Evolutionary conservation across 2,329 filamentous ascomycete species (phyloP), one percentile per base, ranked within the genome.

Genomic region (Colletotrichum coccodes): DNA sequence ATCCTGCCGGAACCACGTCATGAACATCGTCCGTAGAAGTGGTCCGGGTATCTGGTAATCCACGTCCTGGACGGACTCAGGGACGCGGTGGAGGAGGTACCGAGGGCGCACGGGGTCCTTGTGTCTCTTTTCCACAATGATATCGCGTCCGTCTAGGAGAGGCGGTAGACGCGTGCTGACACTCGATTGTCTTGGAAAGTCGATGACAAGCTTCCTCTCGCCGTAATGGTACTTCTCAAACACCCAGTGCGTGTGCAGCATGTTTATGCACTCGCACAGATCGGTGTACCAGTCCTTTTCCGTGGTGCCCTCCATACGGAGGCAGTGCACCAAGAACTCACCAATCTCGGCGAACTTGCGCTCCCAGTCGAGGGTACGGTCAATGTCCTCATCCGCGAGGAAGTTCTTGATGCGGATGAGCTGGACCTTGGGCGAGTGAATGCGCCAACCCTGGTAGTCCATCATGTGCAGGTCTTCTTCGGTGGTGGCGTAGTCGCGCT

Each of bases 341-440:
- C 73, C 72, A 14, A 84, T 73, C 63, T 79, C 80, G 23, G 70
- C 73, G 8, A 81, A 74, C 58, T 81, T 80, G 12, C 69, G 54
- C 2, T 79, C 72, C 79, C 85, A 87, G 49, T 77, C 71, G 1
- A 77, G 50, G 64, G 79, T 81, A 18, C 82, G 79, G 64, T 83
- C 79, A 6, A 76, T 72, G 70, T 89, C 84, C 69, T 85, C 81
- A 34, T 87, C 84, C 4, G 80, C 73, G 26, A 89, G 81, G 69
- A 86, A 89, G 70, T 82, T 83, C 57, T 74, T 76, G 50, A 77
- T 76, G 12, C 77, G 75, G 16, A 60, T 49, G 47, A 81, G 75
- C 49, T 77, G 67, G 36, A 83, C 73, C 36, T 70, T 72, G 2
- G 80, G 81, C 1, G 80, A 72, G 23, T 73, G 73, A 53, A 80